Conservation (phyloP, 2,329 filamentous ascomycete species). For the Monosporascus sp. region DNA sequence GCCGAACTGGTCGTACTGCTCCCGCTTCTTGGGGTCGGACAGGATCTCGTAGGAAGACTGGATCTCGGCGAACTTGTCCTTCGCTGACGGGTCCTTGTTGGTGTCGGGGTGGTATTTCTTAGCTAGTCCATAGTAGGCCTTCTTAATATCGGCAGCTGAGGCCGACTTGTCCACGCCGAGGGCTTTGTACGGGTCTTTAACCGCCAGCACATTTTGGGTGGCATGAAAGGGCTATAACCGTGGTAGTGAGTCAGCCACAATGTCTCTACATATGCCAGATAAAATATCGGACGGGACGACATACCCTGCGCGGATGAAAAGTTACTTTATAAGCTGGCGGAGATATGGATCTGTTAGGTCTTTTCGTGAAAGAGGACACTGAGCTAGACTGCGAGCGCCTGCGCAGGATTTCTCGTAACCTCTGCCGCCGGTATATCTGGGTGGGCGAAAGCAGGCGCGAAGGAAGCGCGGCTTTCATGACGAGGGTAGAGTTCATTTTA, state of each 20-base stretch:
- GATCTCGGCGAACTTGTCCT: constrained; percentile 90
- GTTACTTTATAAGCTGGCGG: constrained; percentile 6
- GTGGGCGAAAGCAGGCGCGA: constrained; percentile 41
- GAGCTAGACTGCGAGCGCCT: constrained; percentile 25
- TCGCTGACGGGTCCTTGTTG: constrained; percentile 90
- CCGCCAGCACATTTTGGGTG: constrained; percentile 43
- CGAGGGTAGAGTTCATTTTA: constrained; percentile 44
- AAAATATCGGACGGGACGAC: constrained; percentile 2
- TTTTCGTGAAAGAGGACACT: constrained; percentile 18
- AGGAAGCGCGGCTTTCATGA: constrained; percentile 43
- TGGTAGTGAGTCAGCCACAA: constrained; percentile 8
- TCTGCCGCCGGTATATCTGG: constrained; percentile 35
- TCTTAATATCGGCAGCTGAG: constrained; percentile 88
- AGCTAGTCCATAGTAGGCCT: constrained; percentile 93
- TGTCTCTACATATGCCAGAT: background rate
- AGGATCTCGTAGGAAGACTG: constrained; percentile 92
- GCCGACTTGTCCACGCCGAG: constrained; percentile 81
- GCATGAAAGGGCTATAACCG: constrained; percentile 53
- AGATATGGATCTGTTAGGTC: constrained; percentile 9
- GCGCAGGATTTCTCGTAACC: constrained; percentile 35
- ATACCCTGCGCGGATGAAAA: constrained; percentile 13
- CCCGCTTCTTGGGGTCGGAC: constrained; percentile 87
- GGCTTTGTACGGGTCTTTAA: constrained; percentile 79
- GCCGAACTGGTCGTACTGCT: constrained; percentile 88
- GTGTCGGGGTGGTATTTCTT: constrained; percentile 99